Conservation (phyloP, 2,329 filamentous ascomycete species). For the Bimuria novae-zelandiae region DNA sequence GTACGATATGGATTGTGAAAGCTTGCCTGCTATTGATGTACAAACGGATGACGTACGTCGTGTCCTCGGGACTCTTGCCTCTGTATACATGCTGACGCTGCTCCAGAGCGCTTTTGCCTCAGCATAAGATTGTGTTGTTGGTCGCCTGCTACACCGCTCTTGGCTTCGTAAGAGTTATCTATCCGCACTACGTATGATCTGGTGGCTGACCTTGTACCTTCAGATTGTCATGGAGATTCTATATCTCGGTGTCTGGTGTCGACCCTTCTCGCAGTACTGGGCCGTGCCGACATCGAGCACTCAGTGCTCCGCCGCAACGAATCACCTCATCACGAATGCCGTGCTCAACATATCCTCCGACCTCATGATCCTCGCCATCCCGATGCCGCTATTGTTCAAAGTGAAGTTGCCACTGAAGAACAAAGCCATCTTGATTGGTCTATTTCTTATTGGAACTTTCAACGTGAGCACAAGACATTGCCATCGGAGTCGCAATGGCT, state of each 20-base stretch:
- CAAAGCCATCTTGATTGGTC: constrained; percentile 58
- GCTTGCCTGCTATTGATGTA: constrained; percentile 60
- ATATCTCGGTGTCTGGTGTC: constrained; percentile 61
- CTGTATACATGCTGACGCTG: not conserved
- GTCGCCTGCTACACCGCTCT: constrained; percentile 52
- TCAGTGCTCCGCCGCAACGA: constrained; percentile 51
- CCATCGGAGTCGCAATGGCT: not conserved
- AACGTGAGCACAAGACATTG: constrained; percentile 26
- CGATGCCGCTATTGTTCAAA: constrained; percentile 53
- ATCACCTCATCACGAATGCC: constrained; percentile 47
- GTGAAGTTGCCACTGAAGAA: constrained; percentile 51
- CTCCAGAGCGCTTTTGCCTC: constrained; percentile 23
- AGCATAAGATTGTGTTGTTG: constrained; percentile 45
- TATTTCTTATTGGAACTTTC: constrained; percentile 60
- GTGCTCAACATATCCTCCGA: constrained; percentile 54
- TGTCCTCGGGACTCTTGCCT: not conserved
- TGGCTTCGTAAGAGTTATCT: constrained; percentile 47
- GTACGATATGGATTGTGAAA: constrained; percentile 59
- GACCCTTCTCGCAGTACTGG: constrained; percentile 59
- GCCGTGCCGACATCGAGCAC: constrained; percentile 49
- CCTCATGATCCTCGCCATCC: constrained; percentile 51
- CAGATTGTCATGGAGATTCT: constrained; percentile 52
- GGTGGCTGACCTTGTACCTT: not conserved
- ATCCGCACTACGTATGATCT: not conserved
- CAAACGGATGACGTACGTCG: constrained; percentile 52